Conservation (phyloP, 1,284 basidiomycete genomes). For the Rhodotorula mucilaginosa region DNA sequence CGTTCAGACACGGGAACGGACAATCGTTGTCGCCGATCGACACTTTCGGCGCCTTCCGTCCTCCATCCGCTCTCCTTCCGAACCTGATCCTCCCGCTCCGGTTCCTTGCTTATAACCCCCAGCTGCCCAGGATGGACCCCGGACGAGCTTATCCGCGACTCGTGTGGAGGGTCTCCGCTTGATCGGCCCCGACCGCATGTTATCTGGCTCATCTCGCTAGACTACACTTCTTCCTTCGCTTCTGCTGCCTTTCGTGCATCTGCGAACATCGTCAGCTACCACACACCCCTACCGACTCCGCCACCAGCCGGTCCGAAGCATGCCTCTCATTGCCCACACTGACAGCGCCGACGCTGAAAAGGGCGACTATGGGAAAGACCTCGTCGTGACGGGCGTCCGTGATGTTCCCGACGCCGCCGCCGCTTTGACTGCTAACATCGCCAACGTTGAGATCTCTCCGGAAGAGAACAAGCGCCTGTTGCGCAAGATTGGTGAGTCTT, state of each 20-base stretch:
- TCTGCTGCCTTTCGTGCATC: too few relatives aligned
- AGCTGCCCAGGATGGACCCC: neutral
- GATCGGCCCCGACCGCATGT: too few relatives aligned
- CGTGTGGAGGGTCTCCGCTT: too few relatives aligned
- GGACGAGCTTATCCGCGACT: too few relatives aligned
- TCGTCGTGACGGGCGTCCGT: neutral
- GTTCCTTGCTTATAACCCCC: neutral
- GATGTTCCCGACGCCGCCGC: constrained; percentile 4
- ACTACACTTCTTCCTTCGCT: too few relatives aligned
- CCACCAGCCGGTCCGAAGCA: neutral
- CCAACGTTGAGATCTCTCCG: constrained; percentile 13
- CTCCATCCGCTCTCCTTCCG: neutral
- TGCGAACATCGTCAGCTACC: too few relatives aligned
- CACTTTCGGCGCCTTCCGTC: too few relatives aligned
- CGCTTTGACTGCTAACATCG: neutral
- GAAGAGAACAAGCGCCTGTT: constrained; percentile 40
- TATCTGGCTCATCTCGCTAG: too few relatives aligned
- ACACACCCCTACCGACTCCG: neutral
- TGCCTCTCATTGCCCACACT: neutral
- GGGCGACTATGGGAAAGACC: neutral
- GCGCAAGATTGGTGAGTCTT: constrained; percentile 42
- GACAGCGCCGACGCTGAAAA: neutral
- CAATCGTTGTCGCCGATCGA: neutral
- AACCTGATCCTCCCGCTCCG: neutral
- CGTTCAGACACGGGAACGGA: too few relatives aligned